Conservation (phyloP, 1,284 basidiomycete species). For the Melampsora americana region DNA sequence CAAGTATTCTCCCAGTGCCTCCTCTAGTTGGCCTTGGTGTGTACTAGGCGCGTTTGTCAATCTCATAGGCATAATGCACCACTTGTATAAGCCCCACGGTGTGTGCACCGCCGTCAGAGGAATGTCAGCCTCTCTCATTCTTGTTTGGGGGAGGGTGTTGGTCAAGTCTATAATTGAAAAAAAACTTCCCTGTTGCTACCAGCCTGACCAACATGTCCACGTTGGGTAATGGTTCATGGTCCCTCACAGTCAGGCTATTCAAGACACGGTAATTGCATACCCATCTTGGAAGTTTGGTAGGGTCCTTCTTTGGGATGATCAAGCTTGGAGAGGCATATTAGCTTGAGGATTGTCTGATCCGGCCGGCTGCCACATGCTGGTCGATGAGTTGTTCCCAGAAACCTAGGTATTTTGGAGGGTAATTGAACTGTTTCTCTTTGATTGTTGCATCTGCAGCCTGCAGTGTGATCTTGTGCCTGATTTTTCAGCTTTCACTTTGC, state of each 20-base stretch:
- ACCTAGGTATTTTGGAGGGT: constrained; percentile 22
- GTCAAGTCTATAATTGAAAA: too few relatives aligned
- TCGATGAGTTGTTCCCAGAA: constrained; percentile 40
- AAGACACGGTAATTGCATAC: constrained; percentile 44
- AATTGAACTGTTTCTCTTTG: constrained; percentile 35
- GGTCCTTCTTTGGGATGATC: constrained; percentile 43
- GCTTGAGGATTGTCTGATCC: constrained; percentile 41
- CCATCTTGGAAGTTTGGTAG: constrained; percentile 45
- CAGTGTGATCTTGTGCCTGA: neutral
- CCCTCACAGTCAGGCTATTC: constrained; percentile 45
- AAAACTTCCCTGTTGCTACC: too few relatives aligned
- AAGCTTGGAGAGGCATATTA: neutral
- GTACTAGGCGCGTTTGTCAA: constrained; percentile 55
- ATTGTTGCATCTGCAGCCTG: constrained; percentile 14
- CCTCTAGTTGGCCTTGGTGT: constrained; percentile 48
- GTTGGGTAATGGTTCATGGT: constrained; percentile 1
- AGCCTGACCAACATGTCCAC: constrained; percentile 52
- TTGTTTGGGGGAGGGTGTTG: too few relatives aligned
- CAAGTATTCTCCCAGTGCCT: constrained; percentile 48
- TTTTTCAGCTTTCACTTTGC: constrained; percentile 47
- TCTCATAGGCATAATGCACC: constrained; percentile 58
- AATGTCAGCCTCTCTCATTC: constrained; percentile 56
- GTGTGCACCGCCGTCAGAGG: constrained; percentile 56
- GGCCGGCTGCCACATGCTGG: constrained; percentile 32
- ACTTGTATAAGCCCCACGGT: constrained; percentile 57